phyloP scores from a whole-genome alignment of 2,329 filamentous ascomycete species.

The Dothistroma septosporum region DNA sequence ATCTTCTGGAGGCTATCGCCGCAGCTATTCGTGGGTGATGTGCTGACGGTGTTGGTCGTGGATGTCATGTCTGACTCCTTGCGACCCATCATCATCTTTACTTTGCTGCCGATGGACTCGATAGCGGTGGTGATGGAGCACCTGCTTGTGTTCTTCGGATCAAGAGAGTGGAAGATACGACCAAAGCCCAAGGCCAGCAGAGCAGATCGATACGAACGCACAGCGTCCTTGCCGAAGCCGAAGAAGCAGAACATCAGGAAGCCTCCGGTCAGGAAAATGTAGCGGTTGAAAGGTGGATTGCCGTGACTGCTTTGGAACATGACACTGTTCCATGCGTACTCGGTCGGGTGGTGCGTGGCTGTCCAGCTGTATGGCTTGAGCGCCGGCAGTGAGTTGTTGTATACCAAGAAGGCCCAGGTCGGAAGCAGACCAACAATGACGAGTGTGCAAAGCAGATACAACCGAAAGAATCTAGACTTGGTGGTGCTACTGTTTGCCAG shows the following conservation, averaged over 20 bases:
- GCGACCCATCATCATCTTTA: slow-evolving; percentile 23
- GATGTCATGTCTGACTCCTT: slow-evolving; percentile 8
- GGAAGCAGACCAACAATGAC: slow-evolving; percentile 52
- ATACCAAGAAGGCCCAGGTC: slow-evolving; percentile 50
- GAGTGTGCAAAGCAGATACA: slow-evolving; percentile 54
- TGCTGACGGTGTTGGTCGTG: slow-evolving; percentile 11
- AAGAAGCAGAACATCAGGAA: slow-evolving; percentile 60
- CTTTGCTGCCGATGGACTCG: slow-evolving; percentile 27
- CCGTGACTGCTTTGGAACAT: slow-evolving; percentile 46
- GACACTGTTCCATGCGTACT: slow-evolving; percentile 46
- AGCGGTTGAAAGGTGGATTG: slow-evolving; percentile 50
- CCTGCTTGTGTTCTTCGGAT: slow-evolving; percentile 5
- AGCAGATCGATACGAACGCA: slow-evolving; percentile 50
- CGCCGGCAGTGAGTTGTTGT: slow-evolving; percentile 36
- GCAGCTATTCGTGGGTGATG: slow-evolving; percentile 11
- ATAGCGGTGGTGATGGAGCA: slow-evolving; percentile 16
- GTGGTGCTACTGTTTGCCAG: slow-evolving; percentile 52
- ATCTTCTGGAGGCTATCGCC: slow-evolving; percentile 18
- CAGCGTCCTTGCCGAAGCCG: slow-evolving; percentile 59
- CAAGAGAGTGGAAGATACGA: slow-evolving; percentile 23
- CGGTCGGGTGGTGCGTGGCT: slow-evolving; percentile 45
- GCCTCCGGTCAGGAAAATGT: slow-evolving; percentile 53
- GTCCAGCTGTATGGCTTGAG: slow-evolving; percentile 46
- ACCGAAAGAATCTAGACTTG: slow-evolving; percentile 58
- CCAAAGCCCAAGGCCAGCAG: slow-evolving; percentile 42